Conservation (phyloP, 441 rosid species). For the Adansonia rubrostipa region DNA sequence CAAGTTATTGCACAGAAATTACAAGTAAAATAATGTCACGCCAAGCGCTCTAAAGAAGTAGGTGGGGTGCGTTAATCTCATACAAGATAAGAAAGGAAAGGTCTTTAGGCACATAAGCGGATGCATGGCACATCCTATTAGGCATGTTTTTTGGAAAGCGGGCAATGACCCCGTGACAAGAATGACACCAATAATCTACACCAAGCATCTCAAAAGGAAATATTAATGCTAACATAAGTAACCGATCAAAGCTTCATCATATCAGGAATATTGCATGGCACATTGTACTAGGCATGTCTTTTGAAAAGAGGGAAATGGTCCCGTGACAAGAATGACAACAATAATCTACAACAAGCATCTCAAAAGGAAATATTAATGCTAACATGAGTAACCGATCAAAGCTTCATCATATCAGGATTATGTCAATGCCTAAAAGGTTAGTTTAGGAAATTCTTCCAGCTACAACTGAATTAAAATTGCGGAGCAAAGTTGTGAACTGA, state of each 20-base stretch:
- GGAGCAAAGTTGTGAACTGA: constrained; percentile 7
- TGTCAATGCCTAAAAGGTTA: constrained; percentile 16
- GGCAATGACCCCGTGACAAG: too few species aligned
- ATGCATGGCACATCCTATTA: too few species aligned
- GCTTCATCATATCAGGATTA: neutral
- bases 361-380: neutral
- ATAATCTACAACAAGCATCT: neutral
- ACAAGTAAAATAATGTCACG: neutral
- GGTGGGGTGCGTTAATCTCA: too few species aligned
- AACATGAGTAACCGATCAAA: neutral
- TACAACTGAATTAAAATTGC: constrained; percentile 11
- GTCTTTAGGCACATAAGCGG: too few species aligned
- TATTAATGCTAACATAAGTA: neutral
- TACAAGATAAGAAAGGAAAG: too few species aligned
- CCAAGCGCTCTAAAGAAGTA: too few species aligned
- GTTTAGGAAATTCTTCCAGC: neutral
- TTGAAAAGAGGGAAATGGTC: too few species aligned
- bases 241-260: neutral
- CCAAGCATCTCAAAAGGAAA: neutral
- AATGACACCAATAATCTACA: neutral
- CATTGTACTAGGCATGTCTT: too few species aligned
- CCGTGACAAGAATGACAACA: neutral
- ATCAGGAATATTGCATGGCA: neutral
- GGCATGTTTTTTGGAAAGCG: too few species aligned
- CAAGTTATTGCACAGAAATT: neutral